Evolutionary conservation across 2,329 filamentous ascomycete species (phyloP).

Genomic region (Pyrenophora teres): DNA sequence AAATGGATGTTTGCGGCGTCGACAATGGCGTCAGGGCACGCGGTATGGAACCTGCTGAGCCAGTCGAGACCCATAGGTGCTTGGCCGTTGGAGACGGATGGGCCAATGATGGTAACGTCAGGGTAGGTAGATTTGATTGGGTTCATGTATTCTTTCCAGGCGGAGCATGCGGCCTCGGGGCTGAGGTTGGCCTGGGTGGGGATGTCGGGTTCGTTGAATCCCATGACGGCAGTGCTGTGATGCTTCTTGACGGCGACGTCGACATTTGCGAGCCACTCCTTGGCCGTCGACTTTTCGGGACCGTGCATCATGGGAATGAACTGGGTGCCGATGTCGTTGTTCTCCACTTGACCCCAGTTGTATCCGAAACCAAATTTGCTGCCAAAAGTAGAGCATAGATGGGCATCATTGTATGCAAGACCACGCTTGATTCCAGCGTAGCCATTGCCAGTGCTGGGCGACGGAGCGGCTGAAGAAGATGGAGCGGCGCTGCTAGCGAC

Average conservation of each 20-base stretch:
- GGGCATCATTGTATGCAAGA: conserved; percentile 67
- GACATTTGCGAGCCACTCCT: conserved; percentile 49
- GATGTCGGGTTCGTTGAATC: conserved; percentile 49
- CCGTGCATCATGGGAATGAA: conserved; percentile 63
- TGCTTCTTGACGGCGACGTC: conserved; percentile 35
- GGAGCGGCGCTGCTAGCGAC: conserved; percentile 11
- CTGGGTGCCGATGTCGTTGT: conserved; percentile 53
- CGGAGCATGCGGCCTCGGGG: conserved; percentile 37
- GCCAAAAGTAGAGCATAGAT: conserved; percentile 59
- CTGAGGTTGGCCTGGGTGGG: conserved; percentile 41
- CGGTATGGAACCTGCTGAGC: conserved; percentile 38
- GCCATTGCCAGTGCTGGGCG: conserved; percentile 26
- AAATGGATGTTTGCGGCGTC: conserved; percentile 48
- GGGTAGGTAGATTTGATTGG: conserved; percentile 33
- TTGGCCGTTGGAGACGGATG: conserved; percentile 39
- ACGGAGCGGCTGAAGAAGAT: conserved; percentile 19
- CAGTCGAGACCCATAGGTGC: conserved; percentile 38
- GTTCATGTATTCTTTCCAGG: conserved; percentile 43
- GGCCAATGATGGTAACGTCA: conserved; percentile 40
- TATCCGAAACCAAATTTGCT: conserved; percentile 64
- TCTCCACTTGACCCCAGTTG: conserved; percentile 64
- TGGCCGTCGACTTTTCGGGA: conserved; percentile 24
- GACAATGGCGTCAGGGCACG: conserved; percentile 42
- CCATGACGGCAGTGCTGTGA: conserved; percentile 43
- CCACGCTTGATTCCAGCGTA: conserved; percentile 63